Base-by-base conservation (phyloP, 768 basidiomycete genomes). In the Pholiota molesta region DNA sequence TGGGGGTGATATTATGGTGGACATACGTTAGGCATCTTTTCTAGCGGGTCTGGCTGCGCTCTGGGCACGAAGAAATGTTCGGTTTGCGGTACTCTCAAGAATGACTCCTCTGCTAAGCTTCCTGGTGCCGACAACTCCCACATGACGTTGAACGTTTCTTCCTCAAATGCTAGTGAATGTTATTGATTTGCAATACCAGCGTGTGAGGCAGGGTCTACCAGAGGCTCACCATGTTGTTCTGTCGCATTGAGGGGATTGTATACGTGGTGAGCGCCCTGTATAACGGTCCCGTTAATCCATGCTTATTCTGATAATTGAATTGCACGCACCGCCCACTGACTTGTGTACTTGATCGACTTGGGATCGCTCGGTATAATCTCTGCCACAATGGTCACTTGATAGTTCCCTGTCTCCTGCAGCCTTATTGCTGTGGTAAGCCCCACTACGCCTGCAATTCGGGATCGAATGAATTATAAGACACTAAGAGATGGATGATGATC, bases 211-310 rank as follows among this genome's bases (percentile, higher is more conserved):
- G 17, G 3, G 9, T 31, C 31, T 31, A 31, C 31, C 9, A 33
- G 14, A 9, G 31, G 10, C 77, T 62, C 55, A 89, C 91, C 77
- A 67, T 83, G 83, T 66, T 87, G 83, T n/a, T 77, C 75, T 2
- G 71, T 74, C 61, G 88, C 84, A 13, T 79, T 77, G 10, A 76
- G 78, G 2, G 83, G 82, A 16, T 80, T 80, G 51, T 84, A 86
- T 51, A 93, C 85, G 79, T 92, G 89, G 64, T 94, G 90, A 9
- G 90, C 93, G 37, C 92, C 92, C 92, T 94, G 53, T 33, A 55
- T n/a, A 60, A 5, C 8, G 9, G 11, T 19, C 52, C 13, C 42
- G 14, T 47, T 42, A 31, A n/a, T 35, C 35, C 17, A 19, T 19
- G 10, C 16, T 33, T n/a, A 26, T 28, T 19, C 35, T 14, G 19